These are phyloP conservation scores for Trichoderma koningii DNA, from an alignment of 2,329 filamentous ascomycete genomes.

Conservation along the genomic window DNA sequence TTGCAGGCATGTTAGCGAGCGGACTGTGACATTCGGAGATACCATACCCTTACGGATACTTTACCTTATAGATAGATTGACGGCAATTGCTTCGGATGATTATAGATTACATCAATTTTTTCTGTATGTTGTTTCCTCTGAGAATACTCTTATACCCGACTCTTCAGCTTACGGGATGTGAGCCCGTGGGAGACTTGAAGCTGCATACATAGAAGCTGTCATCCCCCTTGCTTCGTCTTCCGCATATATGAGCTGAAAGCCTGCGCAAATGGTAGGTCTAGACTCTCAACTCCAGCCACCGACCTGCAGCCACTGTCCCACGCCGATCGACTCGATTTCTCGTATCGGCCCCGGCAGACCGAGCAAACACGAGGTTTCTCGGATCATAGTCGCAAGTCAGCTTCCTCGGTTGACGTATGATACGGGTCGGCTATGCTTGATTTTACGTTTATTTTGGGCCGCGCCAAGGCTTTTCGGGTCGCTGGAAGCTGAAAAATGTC, in stretches of 20 bases:
- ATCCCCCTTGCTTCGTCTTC: neutral
- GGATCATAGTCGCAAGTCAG: neutral
- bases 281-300: neutral
- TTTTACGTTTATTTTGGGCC: neutral
- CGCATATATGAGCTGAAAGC: neutral
- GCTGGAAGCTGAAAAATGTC: neutral
- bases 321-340: neutral
- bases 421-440: neutral
- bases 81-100: neutral
- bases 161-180: neutral
- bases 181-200: neutral
- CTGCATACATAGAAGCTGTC: neutral
- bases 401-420: neutral
- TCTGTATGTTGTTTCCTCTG: neutral
- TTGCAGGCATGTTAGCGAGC: neutral
- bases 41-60: neutral
- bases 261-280: neutral
- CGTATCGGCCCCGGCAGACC: neutral
- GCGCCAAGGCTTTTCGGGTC: neutral
- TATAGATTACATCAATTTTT: neutral
- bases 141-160: neutral
- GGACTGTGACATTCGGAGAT: constrained; percentile 7
- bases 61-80: constrained; percentile 8
- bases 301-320: neutral
- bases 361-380: neutral